Evolutionary conservation across 2,329 filamentous ascomycete species (phyloP), one percentile per base, ranked within the genome.

Genomic region (Dactylonectria macrodidyma): DNA sequence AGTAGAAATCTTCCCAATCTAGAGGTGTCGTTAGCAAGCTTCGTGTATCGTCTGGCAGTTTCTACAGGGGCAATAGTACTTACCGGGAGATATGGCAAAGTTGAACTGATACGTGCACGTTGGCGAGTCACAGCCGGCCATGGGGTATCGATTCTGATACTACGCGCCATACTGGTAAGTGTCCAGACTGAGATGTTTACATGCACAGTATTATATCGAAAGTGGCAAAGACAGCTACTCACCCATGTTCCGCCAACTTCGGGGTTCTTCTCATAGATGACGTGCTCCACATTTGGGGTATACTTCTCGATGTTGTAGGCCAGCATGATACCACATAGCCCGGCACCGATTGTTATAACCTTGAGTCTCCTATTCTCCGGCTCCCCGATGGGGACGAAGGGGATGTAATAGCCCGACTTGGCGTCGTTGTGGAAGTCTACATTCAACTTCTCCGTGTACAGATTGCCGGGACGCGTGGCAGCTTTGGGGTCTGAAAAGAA

Each of bases 191-290:
- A 12, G 14, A 12, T 12, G 36, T 44, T 6, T 19, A 16, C 16
- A 4, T 3, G 7, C 41, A 16, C 14, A 19, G 19, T 19, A 19
- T 19, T 19, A 19, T 19, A 19, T 19, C 19, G 19, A 19, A 7
- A 30, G 7, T 30, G 26, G 41, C 4, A 22, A 22, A 47, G 19
- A 47, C 3, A 24, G 46, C 46, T 22, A 47, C 24, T 33, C 2
- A 61, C 48, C 62, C 62, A 65, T 4, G 56, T 59, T 14, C 62
- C 62, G 10, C 62, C 88, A 74, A 91, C 84, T 48, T 90, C 88
- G 0, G 81, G 74, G 71, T 92, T 91, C 79, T 91, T 92, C 74
- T 92, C 89, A 57, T 88, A 87, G 30, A 92, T 88, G 59, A 92
- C 84, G 0, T 85, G 85, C 0, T 91, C 91, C 1, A 93, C 86